Conservation (phyloP, 2,329 filamentous ascomycete species). For the Colletotrichum agaves region DNA sequence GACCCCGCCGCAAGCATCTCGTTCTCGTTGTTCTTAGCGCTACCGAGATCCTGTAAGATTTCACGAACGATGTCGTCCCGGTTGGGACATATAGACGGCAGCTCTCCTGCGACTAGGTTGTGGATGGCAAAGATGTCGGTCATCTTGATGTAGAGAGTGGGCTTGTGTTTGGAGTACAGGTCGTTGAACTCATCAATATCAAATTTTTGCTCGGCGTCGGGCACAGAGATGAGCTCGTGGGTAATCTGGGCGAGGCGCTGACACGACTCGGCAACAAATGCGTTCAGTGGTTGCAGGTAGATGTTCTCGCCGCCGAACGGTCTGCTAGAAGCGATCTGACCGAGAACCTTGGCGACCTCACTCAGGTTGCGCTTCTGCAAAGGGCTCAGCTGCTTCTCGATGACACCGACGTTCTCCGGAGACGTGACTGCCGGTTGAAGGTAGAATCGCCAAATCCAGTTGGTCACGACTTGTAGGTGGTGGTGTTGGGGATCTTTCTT, state of each 20-base stretch:
- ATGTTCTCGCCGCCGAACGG: slow-evolving; percentile 95
- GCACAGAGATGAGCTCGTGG: slow-evolving; percentile 81
- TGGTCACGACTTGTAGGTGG: slow-evolving; percentile 83
- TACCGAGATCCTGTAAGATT: slow-evolving; percentile 92
- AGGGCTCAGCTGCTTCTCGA: slow-evolving; percentile 88
- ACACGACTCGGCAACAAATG: slow-evolving; percentile 87
- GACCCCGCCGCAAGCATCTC: slow-evolving; percentile 90
- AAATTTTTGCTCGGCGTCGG: slow-evolving; percentile 89
- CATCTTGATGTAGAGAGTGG: slow-evolving; percentile 99
- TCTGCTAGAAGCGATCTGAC: slow-evolving; percentile 88
- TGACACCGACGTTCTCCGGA: slow-evolving; percentile 91
- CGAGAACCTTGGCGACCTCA: slow-evolving; percentile 90
- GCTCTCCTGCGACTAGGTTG: slow-evolving; percentile 83
- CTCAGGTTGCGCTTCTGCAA: slow-evolving; percentile 92
- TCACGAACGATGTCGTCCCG: slow-evolving; percentile 91
- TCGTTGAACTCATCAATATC: slow-evolving; percentile 99
- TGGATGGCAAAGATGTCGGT: slow-evolving; percentile 97
- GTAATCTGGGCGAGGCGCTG: slow-evolving; percentile 82
- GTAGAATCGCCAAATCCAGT: slow-evolving; percentile 96
- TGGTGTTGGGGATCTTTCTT: slow-evolving; percentile 80
- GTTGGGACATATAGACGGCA: slow-evolving; percentile 79
- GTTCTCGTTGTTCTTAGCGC: slow-evolving; percentile 94
- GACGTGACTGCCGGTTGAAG: slow-evolving; percentile 89
- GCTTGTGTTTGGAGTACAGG: slow-evolving; percentile 94
- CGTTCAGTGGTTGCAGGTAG: slow-evolving; percentile 94